Base-by-base conservation (phyloP, 1,139 yeast genomes). In the Magnusiomyces fungicola region DNA sequence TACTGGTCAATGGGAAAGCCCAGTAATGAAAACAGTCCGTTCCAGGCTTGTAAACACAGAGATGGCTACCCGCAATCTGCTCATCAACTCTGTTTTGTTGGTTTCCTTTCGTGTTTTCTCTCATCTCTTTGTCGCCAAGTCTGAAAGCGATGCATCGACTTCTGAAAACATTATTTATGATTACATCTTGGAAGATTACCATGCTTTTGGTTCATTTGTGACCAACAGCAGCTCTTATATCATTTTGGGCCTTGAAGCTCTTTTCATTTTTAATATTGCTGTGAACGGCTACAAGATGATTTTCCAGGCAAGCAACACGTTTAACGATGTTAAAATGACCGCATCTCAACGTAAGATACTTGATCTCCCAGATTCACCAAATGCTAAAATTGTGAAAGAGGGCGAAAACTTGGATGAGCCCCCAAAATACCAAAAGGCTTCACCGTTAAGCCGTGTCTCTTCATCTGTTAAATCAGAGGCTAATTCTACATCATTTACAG, bases 321-420 rank as follows among this genome's bases (percentile, higher is more conserved):
- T 69, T 36, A 67, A 66, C n/a, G 76, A 73, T 55, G 53, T 73
- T 41, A 64, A 71, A 14, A 51, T 75, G 43, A 69, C 71, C 3
- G 65, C 68, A 2, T 63, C 67, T 14, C 79, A 75, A 56, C 66
- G 71, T 49, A 59, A 63, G 43, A 62, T 75, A 19, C 58, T 75
- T 46, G 79, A 79, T 0, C 58, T 75, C 21, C 69, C 69, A 3
- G 57, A 56, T 9, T 53, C 64, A 4, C 59, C 65, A 22, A 29
- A 38, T 12, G 46, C 44, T 21, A 47, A 18, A 12, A 30, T 43
- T n/a, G 43, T 23, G 30, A 12, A 7, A 12, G 30, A 12, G 10
- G 30, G 12, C 30, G 30, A 7, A 27, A 27, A 27, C 7, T 7
- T 7, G 30, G 30, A 41, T 4, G 18, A 23, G 16, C 34, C 33